Evolutionary conservation across 345 rosid species (phyloP), one percentile per base, ranked within the genome.

Genomic region (Gossypium herbaceum): DNA sequence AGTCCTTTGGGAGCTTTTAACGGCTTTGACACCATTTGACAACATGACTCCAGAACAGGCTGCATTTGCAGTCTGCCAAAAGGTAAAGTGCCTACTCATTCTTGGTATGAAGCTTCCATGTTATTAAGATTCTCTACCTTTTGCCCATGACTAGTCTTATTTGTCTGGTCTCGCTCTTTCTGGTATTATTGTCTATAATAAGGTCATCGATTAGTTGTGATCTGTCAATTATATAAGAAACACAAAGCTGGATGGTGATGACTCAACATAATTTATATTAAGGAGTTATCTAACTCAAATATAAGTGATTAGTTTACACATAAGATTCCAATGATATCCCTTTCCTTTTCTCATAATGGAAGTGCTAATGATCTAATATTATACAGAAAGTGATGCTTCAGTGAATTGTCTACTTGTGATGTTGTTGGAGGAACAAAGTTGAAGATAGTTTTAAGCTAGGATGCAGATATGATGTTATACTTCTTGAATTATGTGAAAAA

Each of bases 11-110:
- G 97, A 91, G 88, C 86, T 91, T 74, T 80, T 89, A 69, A 88
- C 97, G 19, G 90, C 92, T 27, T 60, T 84, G 79, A 88, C 81
- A 20, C 97, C 94, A 54, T 91, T 89, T 17, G 90, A 89, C 71
- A 81, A 85, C 82, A 88, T 89, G 97, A 91, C 92, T 29, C 94
- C 94, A 2, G 93, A 88, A 78, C 94, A 89, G 65, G 97, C 97
- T 39, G 97, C 97, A 2, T 91, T 88, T 85, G 94, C 97, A 13
- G 97, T 91, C 76, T 89, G 85, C 77, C 91, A 88, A 77, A 91
- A 88, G 97, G 97, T 91, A 86, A 75, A 71, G 25, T 44, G 47
- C 64, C 58, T 19, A 74, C 76, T 73, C 54, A 8, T 50, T 55
- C 9, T 27, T 13, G 15, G 45, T 47, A 29, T 44, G 51, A 17